Base-by-base conservation (phyloP, 2,329 filamentous ascomycete genomes). In the Cytospora paraplurivora region DNA sequence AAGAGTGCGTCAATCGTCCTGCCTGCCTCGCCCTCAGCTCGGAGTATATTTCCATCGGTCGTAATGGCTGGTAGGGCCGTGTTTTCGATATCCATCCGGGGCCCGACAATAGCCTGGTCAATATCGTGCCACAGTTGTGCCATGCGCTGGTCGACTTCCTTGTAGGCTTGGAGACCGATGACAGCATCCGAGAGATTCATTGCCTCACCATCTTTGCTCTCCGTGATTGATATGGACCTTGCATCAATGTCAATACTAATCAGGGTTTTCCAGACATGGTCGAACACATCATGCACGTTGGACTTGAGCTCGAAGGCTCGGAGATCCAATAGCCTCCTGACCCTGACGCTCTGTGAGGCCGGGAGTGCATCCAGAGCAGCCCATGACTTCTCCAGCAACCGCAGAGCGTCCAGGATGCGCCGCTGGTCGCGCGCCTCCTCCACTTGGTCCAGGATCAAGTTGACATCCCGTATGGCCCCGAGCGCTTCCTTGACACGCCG, bases 211-310 rank as follows among this genome's bases (percentile, higher is more conserved):
- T 84, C 73, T 33, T 80, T 76, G 19, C 75, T 76, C 13, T 82
- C 77, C 33, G 78, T 78, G 38, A 96, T 82, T 0, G 78, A 81
- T 8, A 95, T 76, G 53, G 76, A 81, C 10, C 79, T 78, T 10
- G 78, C 75, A 27, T 84, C 78, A 0, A 79, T 74, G 70, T 94
- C 85, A 19, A 93, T 76, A 1, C 80, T 76, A 13, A 96, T 78
- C 51, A 94, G 78, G 0, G 82, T 78, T 63, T 84, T 84, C 92
- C 93, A 97, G n/a, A 88, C 82, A 61, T 81, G 80, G 51, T 85
- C 83, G 47, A 95, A 82, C 10, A 85, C 84, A 49, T 89, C 84
- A 63, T 87, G 83, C 27, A 95, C 83, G 21, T 84, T 81, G 2
- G 83, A 81, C 66, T 88, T 88, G 62, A 96, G 78, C 69, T 88